A percentile compares a stretch with the other conserved stretches of the same genome.
Evolutionary conservation across 495 filamentous ascomycete species (phyloP).

Genomic region (Neohortaea acidophila): DNA sequence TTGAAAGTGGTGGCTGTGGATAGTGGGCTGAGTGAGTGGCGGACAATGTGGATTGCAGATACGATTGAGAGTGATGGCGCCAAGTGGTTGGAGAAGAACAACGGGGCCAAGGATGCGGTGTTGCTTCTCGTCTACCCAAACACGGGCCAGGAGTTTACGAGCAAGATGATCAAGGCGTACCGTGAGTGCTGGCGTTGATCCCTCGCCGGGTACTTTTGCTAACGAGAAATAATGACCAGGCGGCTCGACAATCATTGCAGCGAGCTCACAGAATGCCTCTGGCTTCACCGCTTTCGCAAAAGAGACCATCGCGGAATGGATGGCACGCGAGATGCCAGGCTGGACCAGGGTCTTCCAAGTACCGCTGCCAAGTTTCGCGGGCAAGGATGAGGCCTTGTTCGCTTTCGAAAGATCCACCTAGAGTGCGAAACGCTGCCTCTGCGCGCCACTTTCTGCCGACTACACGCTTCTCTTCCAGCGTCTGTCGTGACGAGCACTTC

Average conservation of each 20-base stretch:
- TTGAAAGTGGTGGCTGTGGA: constrained; percentile 34
- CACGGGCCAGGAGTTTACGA: constrained; percentile 40
- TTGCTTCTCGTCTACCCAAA: constrained; percentile 48
- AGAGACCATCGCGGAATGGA: constrained; percentile 40
- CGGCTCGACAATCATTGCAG: constrained; percentile 44
- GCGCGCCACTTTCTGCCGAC: too few species aligned
- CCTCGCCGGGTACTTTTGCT: neutral
- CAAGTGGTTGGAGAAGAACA: constrained; percentile 27
- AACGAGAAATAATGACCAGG: too few species aligned
- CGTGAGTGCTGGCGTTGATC: constrained; percentile 1
- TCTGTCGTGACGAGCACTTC: too few species aligned
- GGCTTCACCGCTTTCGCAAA: constrained; percentile 47
- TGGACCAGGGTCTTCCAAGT: constrained; percentile 23
- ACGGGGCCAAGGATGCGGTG: constrained; percentile 31
- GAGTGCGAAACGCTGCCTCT: too few species aligned
- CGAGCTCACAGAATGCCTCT: constrained; percentile 48
- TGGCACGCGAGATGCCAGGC: constrained; percentile 30
- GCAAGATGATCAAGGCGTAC: constrained; percentile 36
- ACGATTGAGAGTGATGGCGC: constrained; percentile 35
- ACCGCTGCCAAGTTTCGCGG: constrained; percentile 30
- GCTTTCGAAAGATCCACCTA: constrained; percentile 29
- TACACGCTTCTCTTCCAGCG: too few species aligned
- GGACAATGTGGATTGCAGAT: constrained; percentile 44
- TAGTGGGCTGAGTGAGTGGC: constrained; percentile 38
- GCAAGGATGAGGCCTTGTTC: constrained; percentile 31